Evolutionary conservation across 257 asterid species (phyloP).

Genomic region (Capsicum rhomboideum): DNA sequence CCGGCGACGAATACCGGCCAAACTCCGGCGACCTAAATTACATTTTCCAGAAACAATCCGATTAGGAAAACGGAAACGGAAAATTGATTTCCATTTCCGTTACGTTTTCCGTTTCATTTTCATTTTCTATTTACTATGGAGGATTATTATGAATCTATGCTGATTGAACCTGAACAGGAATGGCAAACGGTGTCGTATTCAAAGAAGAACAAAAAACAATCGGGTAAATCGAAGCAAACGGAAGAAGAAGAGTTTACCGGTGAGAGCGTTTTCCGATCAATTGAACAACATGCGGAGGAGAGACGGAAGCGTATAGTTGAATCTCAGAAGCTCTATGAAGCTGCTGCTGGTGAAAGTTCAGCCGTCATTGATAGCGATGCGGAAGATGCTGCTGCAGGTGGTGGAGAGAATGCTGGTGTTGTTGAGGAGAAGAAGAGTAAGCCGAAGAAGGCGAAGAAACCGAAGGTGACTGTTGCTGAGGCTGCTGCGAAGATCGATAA

Average conservation of each 20-base stretch:
- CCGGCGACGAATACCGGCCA: background rate
- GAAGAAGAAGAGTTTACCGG: background rate
- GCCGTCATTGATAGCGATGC: constrained; percentile 1
- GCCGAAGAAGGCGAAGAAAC: constrained; percentile 31
- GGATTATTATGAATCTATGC: background rate
- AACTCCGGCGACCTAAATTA: background rate
- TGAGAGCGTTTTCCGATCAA: constrained; percentile 12
- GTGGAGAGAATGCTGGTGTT: constrained; percentile 11
- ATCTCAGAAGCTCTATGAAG: constrained; percentile 5
- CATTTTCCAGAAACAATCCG: no score
- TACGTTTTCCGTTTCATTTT: background rate
- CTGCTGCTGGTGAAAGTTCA: background rate
- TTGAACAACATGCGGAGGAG: constrained; percentile 26
- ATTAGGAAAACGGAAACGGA: background rate
- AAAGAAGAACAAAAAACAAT: constrained; percentile 9
- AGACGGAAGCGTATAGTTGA: constrained; percentile 14
- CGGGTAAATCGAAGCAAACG: background rate
- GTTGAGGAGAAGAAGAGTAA: constrained; percentile 21
- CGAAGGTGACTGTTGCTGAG: constrained; percentile 31
- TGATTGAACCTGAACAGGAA: constrained; percentile 12
- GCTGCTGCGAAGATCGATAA: constrained; percentile 35
- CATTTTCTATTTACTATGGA: background rate
- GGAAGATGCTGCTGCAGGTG: constrained; percentile 5
- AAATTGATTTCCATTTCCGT: background rate
- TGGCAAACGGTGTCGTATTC: constrained; percentile 28